Conservation (phyloP, 2,329 filamentous ascomycete species). For the Pyricularia grisea region DNA sequence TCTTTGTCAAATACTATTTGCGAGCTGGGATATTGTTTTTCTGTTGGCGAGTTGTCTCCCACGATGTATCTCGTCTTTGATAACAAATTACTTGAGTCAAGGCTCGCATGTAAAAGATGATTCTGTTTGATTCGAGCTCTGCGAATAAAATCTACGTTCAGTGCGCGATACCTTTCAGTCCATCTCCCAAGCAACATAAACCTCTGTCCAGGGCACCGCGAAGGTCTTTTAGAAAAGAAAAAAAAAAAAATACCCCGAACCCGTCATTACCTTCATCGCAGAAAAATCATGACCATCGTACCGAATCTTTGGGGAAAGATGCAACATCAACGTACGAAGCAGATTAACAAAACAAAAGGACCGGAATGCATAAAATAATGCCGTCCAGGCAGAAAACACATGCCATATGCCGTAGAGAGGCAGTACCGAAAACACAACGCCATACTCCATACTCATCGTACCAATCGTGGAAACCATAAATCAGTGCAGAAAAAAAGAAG, state of each 20-base stretch:
- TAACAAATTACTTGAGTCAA: background rate
- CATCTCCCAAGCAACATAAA: background rate
- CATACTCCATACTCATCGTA: background rate
- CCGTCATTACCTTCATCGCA: background rate
- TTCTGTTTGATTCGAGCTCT: background rate
- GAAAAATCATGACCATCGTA: background rate
- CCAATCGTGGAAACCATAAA: background rate
- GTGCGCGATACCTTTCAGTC: background rate
- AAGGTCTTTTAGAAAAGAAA: background rate
- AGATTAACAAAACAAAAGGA: background rate
- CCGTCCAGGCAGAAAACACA: background rate
- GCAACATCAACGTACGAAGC: background rate
- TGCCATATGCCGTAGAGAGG: background rate
- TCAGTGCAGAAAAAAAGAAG: background rate
- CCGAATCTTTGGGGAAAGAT: background rate
- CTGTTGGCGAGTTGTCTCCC: background rate
- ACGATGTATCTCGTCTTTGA: background rate
- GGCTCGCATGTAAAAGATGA: background rate
- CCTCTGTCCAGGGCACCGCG: background rate
- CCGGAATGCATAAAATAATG: background rate
- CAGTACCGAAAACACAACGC: background rate
- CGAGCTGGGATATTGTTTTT: background rate
- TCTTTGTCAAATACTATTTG: background rate
- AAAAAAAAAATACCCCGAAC: too few species aligned
- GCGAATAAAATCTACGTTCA: background rate